Evolutionary conservation across 345 rosid genomes (phyloP).

Genomic region (Draba incana): DNA sequence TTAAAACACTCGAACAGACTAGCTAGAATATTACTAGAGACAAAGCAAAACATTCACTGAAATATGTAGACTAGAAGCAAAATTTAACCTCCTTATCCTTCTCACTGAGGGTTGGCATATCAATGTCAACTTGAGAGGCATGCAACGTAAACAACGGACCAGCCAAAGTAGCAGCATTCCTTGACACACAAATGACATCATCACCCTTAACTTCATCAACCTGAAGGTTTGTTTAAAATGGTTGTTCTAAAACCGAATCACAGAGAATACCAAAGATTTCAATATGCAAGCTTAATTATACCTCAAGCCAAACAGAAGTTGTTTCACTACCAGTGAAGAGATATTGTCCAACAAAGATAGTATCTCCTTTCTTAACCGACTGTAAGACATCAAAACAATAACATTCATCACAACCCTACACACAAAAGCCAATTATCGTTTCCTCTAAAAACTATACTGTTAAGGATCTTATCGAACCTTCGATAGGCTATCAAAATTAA

Average conservation of each 20-base stretch:
- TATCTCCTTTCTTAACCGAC: constrained; percentile 89
- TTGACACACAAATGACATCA: constrained; percentile 79
- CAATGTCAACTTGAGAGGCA: constrained; percentile 78
- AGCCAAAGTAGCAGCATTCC: constrained; percentile 81
- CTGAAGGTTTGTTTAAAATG: constrained; percentile 41
- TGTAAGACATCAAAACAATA: constrained; percentile 42
- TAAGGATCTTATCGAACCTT: constrained; percentile 51
- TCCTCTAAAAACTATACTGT: background rate
- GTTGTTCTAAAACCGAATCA: background rate
- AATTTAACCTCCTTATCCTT: constrained; percentile 78
- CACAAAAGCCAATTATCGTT: background rate
- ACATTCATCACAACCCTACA: constrained; percentile 22
- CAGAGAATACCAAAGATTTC: background rate
- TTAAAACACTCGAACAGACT: constrained; percentile 1
- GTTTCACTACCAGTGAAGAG: constrained; percentile 95
- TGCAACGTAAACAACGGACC: constrained; percentile 88
- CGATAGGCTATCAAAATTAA: constrained; percentile 79
- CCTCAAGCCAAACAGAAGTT: constrained; percentile 97
- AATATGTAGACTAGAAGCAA: background rate
- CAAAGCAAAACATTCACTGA: background rate
- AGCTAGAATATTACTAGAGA: background rate
- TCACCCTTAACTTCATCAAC: constrained; percentile 75
- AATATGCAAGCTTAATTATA: constrained; percentile 18
- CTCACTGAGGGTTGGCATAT: constrained; percentile 80
- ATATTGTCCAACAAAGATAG: constrained; percentile 88